Percentiles rank a stretch among this genome's conserved stretches.
Conservation (phyloP, 192 early-diverging fungal species). For the Entomortierella lignicola region DNA sequence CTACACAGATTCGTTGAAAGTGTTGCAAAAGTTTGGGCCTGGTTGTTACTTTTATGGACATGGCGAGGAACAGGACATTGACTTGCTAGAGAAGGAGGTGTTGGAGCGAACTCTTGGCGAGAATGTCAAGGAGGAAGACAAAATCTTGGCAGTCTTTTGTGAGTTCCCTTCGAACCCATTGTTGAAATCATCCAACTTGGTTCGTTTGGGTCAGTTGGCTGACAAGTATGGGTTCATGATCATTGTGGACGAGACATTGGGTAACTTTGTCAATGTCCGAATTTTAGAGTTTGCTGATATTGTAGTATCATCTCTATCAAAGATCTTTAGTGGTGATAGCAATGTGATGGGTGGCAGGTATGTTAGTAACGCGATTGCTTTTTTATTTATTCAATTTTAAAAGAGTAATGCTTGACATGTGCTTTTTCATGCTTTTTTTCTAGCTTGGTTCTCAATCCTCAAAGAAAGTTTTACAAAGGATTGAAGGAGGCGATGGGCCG, state of each 20-base stretch:
- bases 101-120: slow-evolving; percentile 66
- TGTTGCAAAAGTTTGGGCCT: slow-evolving; percentile 93
- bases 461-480: slow-evolving; percentile 60
- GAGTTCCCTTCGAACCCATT: slow-evolving; percentile 97
- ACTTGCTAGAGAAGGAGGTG: slow-evolving; percentile 70
- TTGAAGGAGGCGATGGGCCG: slow-evolving; percentile 66
- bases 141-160: slow-evolving; percentile 85
- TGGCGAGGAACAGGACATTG: slow-evolving; percentile 81
- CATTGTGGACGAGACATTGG: slow-evolving; percentile 95
- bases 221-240: slow-evolving; percentile 81
- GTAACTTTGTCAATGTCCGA: slow-evolving; percentile 91
- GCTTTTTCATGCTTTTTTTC: too few relatives aligned
- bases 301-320: slow-evolving; percentile 92
- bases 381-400: neutral
- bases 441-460: slow-evolving; percentile 84
- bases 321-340: slow-evolving; percentile 95
- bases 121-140: slow-evolving; percentile 43
- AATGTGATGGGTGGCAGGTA: slow-evolving; percentile 99
- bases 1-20: slow-evolving; percentile 97
- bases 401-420: neutral
- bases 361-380: neutral
- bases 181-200: slow-evolving; percentile 83
- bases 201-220: slow-evolving; percentile 78
- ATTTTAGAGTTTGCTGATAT: slow-evolving; percentile 86
- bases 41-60: slow-evolving; percentile 91